A percentile compares a stretch with the other conserved stretches of the same genome.
phyloP scores from a whole-genome alignment of 2,329 filamentous ascomycete species.

The Tolypocladium ophioglossoides region DNA sequence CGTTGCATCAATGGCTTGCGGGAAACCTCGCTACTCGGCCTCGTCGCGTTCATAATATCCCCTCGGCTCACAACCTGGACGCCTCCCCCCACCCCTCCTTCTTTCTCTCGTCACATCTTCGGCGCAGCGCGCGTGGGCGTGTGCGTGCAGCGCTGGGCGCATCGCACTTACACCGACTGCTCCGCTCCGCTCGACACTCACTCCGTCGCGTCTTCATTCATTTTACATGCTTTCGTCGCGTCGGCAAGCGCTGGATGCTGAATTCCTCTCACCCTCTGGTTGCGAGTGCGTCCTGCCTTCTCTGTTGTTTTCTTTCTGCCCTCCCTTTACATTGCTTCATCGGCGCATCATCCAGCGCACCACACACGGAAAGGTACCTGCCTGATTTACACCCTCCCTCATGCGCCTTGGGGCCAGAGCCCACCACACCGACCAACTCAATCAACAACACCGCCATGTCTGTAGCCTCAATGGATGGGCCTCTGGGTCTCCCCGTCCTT shows the following conservation, averaged over 20 bases:
- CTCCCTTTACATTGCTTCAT: not conserved
- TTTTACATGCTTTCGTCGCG: not conserved
- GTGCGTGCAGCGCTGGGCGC: not conserved
- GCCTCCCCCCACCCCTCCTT: conserved; percentile 3
- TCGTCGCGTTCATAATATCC: not conserved
- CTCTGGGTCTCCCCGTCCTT: not conserved
- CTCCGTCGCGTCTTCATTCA: not conserved
- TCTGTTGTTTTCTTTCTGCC: not conserved
- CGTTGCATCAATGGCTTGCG: conserved; percentile 1
- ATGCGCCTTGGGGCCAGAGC: conserved; percentile 5
- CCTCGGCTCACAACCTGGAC: conserved; percentile 3
- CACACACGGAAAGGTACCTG: conserved; percentile 5
- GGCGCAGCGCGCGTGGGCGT: not conserved
- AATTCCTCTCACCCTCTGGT: not conserved
- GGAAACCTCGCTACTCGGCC: not conserved
- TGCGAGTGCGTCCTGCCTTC: no score
- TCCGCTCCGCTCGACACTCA: conserved; percentile 6
- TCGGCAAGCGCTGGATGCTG: not conserved
- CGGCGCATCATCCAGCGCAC: not conserved
- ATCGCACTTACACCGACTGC: conserved; percentile 16
- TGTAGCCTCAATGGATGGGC: not conserved
- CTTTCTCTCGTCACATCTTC: not conserved
- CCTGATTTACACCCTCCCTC: conserved; percentile 12
- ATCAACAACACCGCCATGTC: conserved; percentile 2
- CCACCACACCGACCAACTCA: conserved; percentile 4